Conservation (phyloP, 306 rosid genomes). For the Cicer cuneatum region DNA sequence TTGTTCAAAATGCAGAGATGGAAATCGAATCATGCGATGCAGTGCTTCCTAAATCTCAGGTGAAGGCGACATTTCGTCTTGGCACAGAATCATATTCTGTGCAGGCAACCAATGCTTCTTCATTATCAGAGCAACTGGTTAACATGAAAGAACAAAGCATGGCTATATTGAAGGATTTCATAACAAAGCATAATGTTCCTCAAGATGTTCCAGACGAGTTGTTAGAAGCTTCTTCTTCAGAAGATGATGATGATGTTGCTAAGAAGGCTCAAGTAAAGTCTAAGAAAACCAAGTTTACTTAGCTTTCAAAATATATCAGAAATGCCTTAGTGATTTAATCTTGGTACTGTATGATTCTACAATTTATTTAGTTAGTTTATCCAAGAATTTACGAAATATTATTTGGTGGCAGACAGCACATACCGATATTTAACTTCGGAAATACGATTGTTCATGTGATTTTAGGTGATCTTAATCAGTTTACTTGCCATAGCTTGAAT, state of each 20-base stretch:
- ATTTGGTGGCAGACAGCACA: background rate
- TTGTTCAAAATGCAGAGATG: conserved; percentile 49
- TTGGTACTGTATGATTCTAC: conserved; percentile 36
- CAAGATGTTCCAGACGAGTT: conserved; percentile 81
- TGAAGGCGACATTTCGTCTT: conserved; percentile 59
- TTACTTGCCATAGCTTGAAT: background rate
- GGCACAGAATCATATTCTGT: conserved; percentile 66
- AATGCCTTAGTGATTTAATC: background rate
- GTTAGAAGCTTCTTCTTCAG: conserved; percentile 68
- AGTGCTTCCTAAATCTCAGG: conserved; percentile 48
- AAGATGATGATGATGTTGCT: conserved; percentile 60
- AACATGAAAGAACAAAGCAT: conserved; percentile 76
- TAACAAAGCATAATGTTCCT: conserved; percentile 81
- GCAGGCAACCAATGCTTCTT: conserved; percentile 47
- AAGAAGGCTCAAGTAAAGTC: conserved; percentile 62
- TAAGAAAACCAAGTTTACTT: conserved; percentile 76
- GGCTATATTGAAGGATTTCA: conserved; percentile 79
- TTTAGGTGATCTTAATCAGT: background rate
- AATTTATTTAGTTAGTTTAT: background rate
- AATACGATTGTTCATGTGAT: background rate
- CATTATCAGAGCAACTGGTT: conserved; percentile 71
- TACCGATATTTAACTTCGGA: conserved; percentile 2
- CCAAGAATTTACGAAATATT: background rate
- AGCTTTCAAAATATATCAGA: conserved; percentile 37
- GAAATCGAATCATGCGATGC: conserved; percentile 53